Evolutionary conservation across 2,329 filamentous ascomycete species (phyloP).

Genomic region (Tolypocladium tropicale): DNA sequence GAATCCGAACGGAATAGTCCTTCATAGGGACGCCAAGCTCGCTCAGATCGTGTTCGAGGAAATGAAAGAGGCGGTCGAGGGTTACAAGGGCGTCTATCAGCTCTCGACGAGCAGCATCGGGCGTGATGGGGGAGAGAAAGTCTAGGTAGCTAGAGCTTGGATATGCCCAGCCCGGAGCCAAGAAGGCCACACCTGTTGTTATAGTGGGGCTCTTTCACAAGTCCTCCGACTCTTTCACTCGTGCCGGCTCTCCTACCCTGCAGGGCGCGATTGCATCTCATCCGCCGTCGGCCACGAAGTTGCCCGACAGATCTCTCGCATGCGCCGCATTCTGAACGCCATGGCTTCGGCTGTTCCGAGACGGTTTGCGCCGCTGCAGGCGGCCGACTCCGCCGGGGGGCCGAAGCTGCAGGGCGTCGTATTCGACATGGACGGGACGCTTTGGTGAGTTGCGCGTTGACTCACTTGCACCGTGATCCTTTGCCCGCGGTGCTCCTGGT

Average conservation of each 20-base stretch:
- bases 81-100: background rate
- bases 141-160: background rate
- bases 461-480: too few species aligned
- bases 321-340: constrained; percentile 16
- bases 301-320: background rate
- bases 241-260: background rate
- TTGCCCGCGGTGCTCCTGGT: too few species aligned
- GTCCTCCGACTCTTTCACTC: background rate
- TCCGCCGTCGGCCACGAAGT: background rate
- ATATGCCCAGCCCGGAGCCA: too few species aligned
- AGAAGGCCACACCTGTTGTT: background rate
- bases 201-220: background rate
- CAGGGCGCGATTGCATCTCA: background rate
- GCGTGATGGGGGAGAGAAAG: background rate
- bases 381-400: constrained; percentile 14
- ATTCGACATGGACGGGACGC: constrained; percentile 91
- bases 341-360: constrained; percentile 31
- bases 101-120: background rate
- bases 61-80: background rate
- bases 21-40: background rate
- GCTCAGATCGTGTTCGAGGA: background rate
- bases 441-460: constrained; percentile 50
- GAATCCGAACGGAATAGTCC: background rate
- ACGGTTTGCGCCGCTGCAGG: constrained; percentile 47
- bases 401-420: constrained; percentile 51